A percentile compares a stretch with the other conserved stretches of the same genome.
These are phyloP conservation scores for Mycena crocata DNA, from an alignment of 768 basidiomycete genomes.

Conservation along the genomic window DNA sequence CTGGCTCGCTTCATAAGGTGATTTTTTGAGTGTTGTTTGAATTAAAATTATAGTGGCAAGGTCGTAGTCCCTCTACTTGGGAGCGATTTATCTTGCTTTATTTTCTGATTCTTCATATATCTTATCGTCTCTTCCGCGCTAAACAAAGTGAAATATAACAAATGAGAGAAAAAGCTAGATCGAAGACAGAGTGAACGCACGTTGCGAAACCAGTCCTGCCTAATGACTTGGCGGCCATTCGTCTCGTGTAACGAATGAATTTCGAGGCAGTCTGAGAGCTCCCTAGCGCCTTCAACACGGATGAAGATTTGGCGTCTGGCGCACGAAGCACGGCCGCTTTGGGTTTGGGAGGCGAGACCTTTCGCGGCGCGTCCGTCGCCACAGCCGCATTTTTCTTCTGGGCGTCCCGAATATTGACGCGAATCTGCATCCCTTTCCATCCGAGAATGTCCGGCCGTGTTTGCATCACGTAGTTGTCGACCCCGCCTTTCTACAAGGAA, in stretches of 20 bases:
- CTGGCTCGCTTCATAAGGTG: too few relatives aligned
- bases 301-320: not conserved
- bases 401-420: slow-evolving; percentile 48
- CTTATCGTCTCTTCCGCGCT: too few relatives aligned
- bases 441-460: slow-evolving; percentile 54
- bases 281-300: slow-evolving; percentile 12
- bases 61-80: too few relatives aligned
- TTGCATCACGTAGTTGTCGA: slow-evolving; percentile 75
- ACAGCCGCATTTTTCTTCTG: slow-evolving; percentile 25
- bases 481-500: slow-evolving; percentile 65
- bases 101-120: too few relatives aligned
- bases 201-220: too few relatives aligned
- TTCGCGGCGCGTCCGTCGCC: not conserved
- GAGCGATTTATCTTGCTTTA: too few relatives aligned
- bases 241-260: slow-evolving; percentile 38
- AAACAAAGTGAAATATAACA: too few relatives aligned
- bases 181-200: too few relatives aligned
- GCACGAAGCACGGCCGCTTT: not conserved
- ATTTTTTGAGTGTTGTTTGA: too few relatives aligned
- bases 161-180: too few relatives aligned
- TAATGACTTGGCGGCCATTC: slow-evolving; percentile 42
- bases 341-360: not conserved
- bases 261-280: slow-evolving; percentile 1
- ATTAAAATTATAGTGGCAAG: too few relatives aligned
- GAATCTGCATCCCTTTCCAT: slow-evolving; percentile 61